These are phyloP conservation scores for Porpolomopsis calyptriformis DNA, from an alignment of 768 basidiomycete genomes.

Conservation along the genomic window DNA sequence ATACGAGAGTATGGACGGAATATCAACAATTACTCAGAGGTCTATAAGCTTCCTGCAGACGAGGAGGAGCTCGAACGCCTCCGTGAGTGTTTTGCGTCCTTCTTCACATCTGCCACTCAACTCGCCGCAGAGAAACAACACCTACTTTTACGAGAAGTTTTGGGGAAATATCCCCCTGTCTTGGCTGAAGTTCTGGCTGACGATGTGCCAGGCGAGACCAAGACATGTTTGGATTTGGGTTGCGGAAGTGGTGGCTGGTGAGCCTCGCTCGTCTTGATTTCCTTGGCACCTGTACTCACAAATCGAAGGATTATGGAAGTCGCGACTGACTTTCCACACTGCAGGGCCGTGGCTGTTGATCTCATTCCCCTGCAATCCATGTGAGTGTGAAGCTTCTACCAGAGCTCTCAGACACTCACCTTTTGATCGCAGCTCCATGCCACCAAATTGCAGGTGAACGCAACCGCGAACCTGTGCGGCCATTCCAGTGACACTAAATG, in stretches of 20 bases:
- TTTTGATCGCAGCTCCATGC: slow-evolving; percentile 40
- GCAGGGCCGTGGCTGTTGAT: slow-evolving; percentile 63
- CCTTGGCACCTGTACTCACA: slow-evolving; percentile 1
- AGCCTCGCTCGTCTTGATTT: slow-evolving; percentile 6
- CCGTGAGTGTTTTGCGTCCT: slow-evolving; percentile 26
- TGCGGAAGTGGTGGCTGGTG: slow-evolving; percentile 77
- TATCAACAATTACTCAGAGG: slow-evolving; percentile 69
- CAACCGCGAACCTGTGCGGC: too few relatives aligned
- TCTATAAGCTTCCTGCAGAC: slow-evolving; percentile 71
- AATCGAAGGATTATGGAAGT: slow-evolving; percentile 65
- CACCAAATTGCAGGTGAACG: slow-evolving; percentile 64
- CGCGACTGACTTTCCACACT: slow-evolving; percentile 61
- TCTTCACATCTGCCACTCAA: slow-evolving; percentile 4
- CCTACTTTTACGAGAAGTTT: slow-evolving; percentile 46
- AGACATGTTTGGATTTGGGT: slow-evolving; percentile 65
- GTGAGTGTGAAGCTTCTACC: not conserved
- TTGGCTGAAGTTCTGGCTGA: slow-evolving; percentile 51
- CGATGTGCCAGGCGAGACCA: slow-evolving; percentile 47
- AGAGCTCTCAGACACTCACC: slow-evolving; percentile 37
- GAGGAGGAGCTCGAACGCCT: slow-evolving; percentile 66
- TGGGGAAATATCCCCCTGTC: slow-evolving; percentile 59
- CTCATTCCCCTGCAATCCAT: slow-evolving; percentile 63
- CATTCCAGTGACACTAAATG: too few relatives aligned
- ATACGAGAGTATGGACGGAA: slow-evolving; percentile 58
- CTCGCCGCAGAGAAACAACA: slow-evolving; percentile 52